Conservation (phyloP, 352 stramenopile genomes). For the Phytophthora quininea region DNA sequence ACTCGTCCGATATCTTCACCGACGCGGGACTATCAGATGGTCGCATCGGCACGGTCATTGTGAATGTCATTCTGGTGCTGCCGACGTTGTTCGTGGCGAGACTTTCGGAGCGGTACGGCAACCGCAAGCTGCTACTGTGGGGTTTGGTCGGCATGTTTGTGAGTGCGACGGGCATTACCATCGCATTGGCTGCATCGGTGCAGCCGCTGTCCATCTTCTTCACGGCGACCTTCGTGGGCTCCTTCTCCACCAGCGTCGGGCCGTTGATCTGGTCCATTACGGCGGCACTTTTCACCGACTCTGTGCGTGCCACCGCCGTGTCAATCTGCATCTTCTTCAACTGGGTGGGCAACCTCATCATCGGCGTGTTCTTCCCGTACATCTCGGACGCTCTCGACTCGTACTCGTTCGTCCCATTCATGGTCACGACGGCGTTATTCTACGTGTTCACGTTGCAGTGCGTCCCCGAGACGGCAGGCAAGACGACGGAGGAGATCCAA, state of each 20-base stretch:
- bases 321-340: constrained; percentile 58
- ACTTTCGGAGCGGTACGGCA: constrained; percentile 46
- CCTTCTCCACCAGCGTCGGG: constrained; percentile 55
- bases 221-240: constrained; percentile 49
- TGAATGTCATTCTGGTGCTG: constrained; percentile 40
- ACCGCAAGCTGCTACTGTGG: constrained; percentile 47
- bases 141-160: constrained; percentile 56
- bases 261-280: constrained; percentile 59
- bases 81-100: constrained; percentile 34
- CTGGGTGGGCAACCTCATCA: constrained; percentile 60
- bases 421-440: constrained; percentile 38
- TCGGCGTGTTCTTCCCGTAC: constrained; percentile 66
- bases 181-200: constrained; percentile 39
- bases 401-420: constrained; percentile 59
- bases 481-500: constrained; percentile 70
- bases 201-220: constrained; percentile 54
- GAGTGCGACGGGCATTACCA: constrained; percentile 51
- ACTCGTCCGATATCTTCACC: constrained; percentile 66
- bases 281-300: constrained; percentile 64
- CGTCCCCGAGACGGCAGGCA: constrained; percentile 65
- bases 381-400: constrained; percentile 45
- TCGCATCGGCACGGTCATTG: constrained; percentile 44
- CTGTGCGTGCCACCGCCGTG: constrained; percentile 47
- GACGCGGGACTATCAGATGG: constrained; percentile 52
- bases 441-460: constrained; percentile 45